These are phyloP conservation scores for Tolypocladium album DNA, from an alignment of 2,329 filamentous ascomycete species.

Conservation along the genomic window DNA sequence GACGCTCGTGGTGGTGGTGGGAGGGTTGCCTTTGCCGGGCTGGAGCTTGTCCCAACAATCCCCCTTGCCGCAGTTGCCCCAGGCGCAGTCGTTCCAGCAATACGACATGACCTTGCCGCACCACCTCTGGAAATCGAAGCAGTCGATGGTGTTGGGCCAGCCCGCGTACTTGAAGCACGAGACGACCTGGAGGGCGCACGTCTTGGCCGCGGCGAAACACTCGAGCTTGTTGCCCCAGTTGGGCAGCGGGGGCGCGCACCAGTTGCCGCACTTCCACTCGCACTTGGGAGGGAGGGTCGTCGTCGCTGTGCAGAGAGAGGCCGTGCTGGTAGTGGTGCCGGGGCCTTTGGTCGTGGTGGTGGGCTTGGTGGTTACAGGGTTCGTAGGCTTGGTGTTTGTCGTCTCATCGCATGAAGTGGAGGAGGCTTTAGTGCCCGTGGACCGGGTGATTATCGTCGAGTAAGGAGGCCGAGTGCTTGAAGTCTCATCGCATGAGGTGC, in stretches of 20 bases:
- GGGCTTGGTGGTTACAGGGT: constrained; percentile 8
- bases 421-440: constrained; percentile 2
- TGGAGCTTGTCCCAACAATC: constrained; percentile 31
- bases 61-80: constrained; percentile 26
- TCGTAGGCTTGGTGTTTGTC: constrained; percentile 14
- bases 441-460: constrained; percentile 1
- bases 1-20: constrained; percentile 23
- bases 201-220: constrained; percentile 31
- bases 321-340: constrained; percentile 13
- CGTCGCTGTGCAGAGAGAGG: constrained; percentile 36
- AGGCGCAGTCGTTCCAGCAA: constrained; percentile 27
- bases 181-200: constrained; percentile 34
- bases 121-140: constrained; percentile 40
- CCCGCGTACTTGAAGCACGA: constrained; percentile 42
- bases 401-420: constrained; percentile 3
- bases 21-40: constrained; percentile 22
- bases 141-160: constrained; percentile 36
- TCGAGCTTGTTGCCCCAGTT: constrained; percentile 30
- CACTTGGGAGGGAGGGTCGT: constrained; percentile 33
- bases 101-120: constrained; percentile 33
- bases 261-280: constrained; percentile 44
- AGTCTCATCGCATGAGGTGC: constrained; percentile 11
- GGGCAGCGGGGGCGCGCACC: constrained; percentile 40
- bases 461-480: background rate
- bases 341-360: constrained; percentile 6